These are phyloP conservation scores for Drechmeria coniospora DNA, from an alignment of 2,329 filamentous ascomycete genomes.

Conservation along the genomic window DNA sequence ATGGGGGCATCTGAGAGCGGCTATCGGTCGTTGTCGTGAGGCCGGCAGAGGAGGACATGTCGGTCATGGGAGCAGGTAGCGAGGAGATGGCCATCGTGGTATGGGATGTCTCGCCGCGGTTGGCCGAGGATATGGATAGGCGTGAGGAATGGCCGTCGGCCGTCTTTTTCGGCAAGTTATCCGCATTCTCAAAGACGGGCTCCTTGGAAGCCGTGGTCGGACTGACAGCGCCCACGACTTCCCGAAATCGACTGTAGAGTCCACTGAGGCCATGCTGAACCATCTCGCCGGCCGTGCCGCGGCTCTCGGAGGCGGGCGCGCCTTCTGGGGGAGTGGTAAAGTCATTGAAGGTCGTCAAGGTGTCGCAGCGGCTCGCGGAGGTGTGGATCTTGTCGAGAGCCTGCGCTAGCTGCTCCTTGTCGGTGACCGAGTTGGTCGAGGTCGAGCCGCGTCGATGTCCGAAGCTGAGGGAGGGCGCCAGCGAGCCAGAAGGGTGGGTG, in stretches of 20 bases:
- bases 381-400: slow-evolving; percentile 79
- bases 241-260: slow-evolving; percentile 71
- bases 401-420: slow-evolving; percentile 61
- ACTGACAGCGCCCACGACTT: slow-evolving; percentile 59
- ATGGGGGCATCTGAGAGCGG: slow-evolving; percentile 23
- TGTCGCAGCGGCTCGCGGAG: slow-evolving; percentile 70
- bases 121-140: slow-evolving; percentile 23
- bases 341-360: slow-evolving; percentile 87
- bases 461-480: slow-evolving; percentile 15
- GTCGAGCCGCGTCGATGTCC: slow-evolving; percentile 24
- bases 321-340: slow-evolving; percentile 57
- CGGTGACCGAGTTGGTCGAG: slow-evolving; percentile 25
- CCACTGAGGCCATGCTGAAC: slow-evolving; percentile 80
- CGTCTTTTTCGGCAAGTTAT: too few species aligned
- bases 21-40: slow-evolving; percentile 20
- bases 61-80: slow-evolving; percentile 15
- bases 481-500: slow-evolving; percentile 11
- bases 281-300: slow-evolving; percentile 54
- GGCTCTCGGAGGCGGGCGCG: slow-evolving; percentile 45
- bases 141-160: slow-evolving; percentile 25
- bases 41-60: slow-evolving; percentile 21
- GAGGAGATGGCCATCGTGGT: slow-evolving; percentile 16
- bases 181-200: too few species aligned
- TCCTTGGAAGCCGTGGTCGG: slow-evolving; percentile 21
- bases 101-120: slow-evolving; percentile 23